Percentiles rank a stretch among this genome's conserved stretches.
phyloP scores from a whole-genome alignment of 148 eudicot species.

The Fagopyrum tataricum region DNA sequence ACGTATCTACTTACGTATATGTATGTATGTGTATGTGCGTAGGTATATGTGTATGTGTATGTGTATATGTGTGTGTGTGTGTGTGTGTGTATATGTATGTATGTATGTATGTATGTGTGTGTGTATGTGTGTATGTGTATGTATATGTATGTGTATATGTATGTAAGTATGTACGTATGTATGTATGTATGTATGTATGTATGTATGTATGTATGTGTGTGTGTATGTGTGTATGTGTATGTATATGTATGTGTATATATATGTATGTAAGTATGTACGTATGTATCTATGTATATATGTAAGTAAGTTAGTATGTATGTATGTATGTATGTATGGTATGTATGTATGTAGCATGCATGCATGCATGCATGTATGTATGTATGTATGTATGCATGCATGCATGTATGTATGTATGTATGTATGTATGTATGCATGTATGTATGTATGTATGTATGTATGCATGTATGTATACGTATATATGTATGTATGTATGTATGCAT shows the following conservation, averaged over 20 bases:
- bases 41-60: neutral
- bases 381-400: neutral
- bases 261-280: constrained; percentile 13
- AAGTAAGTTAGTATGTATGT: neutral
- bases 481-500: constrained; percentile 3
- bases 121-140: neutral
- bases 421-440: constrained; percentile 5
- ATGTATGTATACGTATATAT: neutral
- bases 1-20: constrained; percentile 1
- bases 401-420: constrained; percentile 2
- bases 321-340: neutral
- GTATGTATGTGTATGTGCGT: constrained; percentile 2
- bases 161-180: neutral
- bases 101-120: neutral
- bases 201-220: constrained; percentile 5
- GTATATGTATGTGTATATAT: neutral
- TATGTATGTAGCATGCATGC: neutral
- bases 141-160: neutral
- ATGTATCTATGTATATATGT: neutral
- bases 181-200: no score
- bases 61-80: neutral
- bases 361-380: neutral
- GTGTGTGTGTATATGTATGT: neutral
- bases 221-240: constrained; percentile 3
- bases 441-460: neutral